These are phyloP conservation scores for Jatropha podagrica DNA, from an alignment of 441 rosid species.

Conservation along the genomic window DNA sequence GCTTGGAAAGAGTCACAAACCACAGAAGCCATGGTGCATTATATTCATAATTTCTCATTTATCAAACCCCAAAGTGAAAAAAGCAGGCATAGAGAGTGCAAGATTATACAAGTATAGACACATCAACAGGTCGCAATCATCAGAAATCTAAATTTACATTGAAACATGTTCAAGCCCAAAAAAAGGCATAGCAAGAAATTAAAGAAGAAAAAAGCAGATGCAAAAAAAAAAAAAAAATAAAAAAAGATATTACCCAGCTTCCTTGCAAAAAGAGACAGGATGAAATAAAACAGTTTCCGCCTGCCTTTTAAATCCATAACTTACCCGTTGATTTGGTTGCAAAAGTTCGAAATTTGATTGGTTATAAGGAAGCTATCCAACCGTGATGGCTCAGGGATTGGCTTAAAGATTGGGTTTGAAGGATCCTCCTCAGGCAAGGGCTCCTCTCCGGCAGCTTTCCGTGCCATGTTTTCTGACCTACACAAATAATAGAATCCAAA, in stretches of 20 bases:
- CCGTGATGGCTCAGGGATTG: constrained; percentile 89
- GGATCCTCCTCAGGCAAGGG: constrained; percentile 97
- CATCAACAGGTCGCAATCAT: neutral
- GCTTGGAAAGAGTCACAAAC: neutral
- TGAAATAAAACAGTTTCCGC: neutral
- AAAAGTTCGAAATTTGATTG: constrained; percentile 85
- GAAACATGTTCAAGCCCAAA: neutral
- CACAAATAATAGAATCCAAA: neutral
- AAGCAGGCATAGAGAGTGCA: neutral
- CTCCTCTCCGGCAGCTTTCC: constrained; percentile 90
- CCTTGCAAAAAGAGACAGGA: neutral
- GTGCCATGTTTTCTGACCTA: constrained; percentile 88
- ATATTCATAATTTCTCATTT: neutral
- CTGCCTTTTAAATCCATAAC: constrained; percentile 10
- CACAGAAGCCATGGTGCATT: neutral
- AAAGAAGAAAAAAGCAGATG: too few relatives aligned
- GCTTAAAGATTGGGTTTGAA: constrained; percentile 80
- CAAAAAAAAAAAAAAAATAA: neutral
- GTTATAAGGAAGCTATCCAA: constrained; percentile 92
- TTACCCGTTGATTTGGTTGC: constrained; percentile 97
- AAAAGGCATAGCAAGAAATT: neutral
- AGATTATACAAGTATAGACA: neutral
- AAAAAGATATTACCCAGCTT: neutral
- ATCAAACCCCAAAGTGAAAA: neutral
- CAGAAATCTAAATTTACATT: neutral